Evolutionary conservation across 352 stramenopile species (phyloP), one percentile per base, ranked within the genome.

Genomic region (Globisporangium apiculatum): DNA sequence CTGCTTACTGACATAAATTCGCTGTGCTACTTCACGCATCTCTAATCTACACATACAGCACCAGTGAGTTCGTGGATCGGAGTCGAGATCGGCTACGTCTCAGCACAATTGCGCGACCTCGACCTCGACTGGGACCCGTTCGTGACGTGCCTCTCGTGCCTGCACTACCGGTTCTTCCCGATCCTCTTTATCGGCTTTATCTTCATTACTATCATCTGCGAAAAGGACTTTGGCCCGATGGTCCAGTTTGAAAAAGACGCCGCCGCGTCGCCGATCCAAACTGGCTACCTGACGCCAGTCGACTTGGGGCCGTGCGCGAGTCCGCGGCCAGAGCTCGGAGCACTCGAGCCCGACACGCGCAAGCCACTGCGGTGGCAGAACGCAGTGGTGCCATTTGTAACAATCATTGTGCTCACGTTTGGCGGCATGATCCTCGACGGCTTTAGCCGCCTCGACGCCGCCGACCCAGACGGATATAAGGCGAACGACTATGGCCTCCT

Each of bases 41-140:
- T 24, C 18, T 24, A 24, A 24, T 24, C 18, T 24, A 24, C 18
- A 18, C 51, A 7, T 55, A 5, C 31, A 86, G 83, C 86, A 38
- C 88, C 88, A 5, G 83, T 97, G 48, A 95, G 83, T 41, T 88
- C 86, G 9, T 97, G 87, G 87, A 91, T 97, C 43, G 88, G 87
- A 43, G 84, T 95, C 7, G 83, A 97, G 65, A 95, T 95, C 55
- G 86, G 82, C 51, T 94, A 96, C 65, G 76, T 92, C 36, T 86
- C 82, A 4, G 85, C 78, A 8, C 83, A 92, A 61, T 61, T 94
- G 10, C 73, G 71, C 17, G 72, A 87, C 38, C 71, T 96, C 5
- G 76, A 87, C 38, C 76, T 89, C 15, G 82, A 92, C 61, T 96
- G 79, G 79, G 85, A 96, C 51, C 83, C 88, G 64, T 91, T 96